A percentile compares a stretch with the other conserved stretches of the same genome.
phyloP scores from a whole-genome alignment of 208 protist genomes.

The Trypanosoma platydactyli region DNA sequence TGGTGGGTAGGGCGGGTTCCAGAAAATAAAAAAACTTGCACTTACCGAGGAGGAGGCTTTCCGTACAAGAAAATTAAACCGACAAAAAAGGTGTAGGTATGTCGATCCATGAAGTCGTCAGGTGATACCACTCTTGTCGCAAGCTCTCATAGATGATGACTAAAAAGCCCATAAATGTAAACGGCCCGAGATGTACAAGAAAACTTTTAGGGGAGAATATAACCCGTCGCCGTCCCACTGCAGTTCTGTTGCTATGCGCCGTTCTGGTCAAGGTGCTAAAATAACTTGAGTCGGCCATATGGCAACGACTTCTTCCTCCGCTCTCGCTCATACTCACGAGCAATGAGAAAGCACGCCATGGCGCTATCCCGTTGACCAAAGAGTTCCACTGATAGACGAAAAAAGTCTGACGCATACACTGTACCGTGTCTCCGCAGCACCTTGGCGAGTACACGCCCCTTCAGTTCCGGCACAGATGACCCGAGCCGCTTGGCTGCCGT shows the following conservation, averaged over 20 bases:
- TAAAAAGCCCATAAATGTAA: neutral
- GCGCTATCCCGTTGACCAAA: slow-evolving; percentile 49
- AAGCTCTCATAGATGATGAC: neutral
- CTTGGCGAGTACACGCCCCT: slow-evolving; percentile 15
- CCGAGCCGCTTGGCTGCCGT: slow-evolving; percentile 17
- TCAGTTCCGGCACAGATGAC: slow-evolving; percentile 17
- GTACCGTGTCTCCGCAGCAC: slow-evolving; percentile 15
- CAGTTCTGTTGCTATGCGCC: neutral
- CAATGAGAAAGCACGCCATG: slow-evolving; percentile 37
- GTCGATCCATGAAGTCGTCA: too few species aligned
- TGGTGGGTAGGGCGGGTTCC: too few species aligned
- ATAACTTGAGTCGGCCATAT: slow-evolving; percentile 17
- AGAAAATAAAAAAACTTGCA: too few species aligned
- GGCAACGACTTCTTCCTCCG: neutral
- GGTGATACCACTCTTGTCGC: too few species aligned
- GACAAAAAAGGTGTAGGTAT: neutral
- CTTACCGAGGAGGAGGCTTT: too few species aligned
- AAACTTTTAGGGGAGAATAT: too few species aligned
- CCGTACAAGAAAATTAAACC: neutral
- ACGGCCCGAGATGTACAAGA: too few species aligned
- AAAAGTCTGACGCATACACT: slow-evolving; percentile 33
- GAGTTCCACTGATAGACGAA: slow-evolving; percentile 41
- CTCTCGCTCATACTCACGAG: slow-evolving; percentile 27
- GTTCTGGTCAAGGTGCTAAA: slow-evolving; percentile 9
- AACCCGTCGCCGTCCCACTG: neutral